Conservation (phyloP, 768 basidiomycete species). For the Cystoderma amianthinum region DNA sequence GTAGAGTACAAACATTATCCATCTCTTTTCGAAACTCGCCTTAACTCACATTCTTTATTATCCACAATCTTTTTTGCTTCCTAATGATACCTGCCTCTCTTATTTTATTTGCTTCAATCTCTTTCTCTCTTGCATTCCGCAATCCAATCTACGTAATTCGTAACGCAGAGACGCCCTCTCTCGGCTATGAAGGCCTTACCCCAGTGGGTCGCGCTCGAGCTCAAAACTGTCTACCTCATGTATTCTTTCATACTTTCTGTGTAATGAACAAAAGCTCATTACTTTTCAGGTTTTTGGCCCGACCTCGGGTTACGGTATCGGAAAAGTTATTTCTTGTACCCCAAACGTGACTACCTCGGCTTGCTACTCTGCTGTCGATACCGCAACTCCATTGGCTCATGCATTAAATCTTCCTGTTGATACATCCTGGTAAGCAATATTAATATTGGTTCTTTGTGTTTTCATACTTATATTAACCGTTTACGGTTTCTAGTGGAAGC, state of each 20-base stretch:
- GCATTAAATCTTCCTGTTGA: conserved; percentile 3
- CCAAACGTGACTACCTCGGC: conserved; percentile 2
- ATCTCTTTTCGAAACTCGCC: too few species aligned
- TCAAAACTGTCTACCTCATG: conserved; percentile 3
- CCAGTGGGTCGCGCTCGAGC: conserved; percentile 4
- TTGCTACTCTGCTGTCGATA: conserved; percentile 2
- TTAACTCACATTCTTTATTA: background rate
- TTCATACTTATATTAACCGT: background rate
- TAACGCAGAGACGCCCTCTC: conserved; percentile 5
- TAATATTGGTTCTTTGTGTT: background rate
- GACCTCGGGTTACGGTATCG: conserved; percentile 3
- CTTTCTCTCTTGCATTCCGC: conserved; percentile 1
- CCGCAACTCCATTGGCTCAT: conserved; percentile 2
- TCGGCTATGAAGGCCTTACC: conserved; percentile 4
- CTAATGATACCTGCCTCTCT: background rate
- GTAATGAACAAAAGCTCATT: background rate
- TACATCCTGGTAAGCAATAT: conserved; percentile 2
- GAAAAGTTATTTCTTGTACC: conserved; percentile 5
- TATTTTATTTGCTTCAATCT: background rate
- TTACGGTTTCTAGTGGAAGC: conserved; percentile 1
- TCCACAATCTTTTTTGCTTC: background rate
- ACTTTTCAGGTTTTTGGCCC: background rate
- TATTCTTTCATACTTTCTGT: background rate
- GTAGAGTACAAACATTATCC: too few species aligned
- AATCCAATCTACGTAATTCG: conserved; percentile 5